These are phyloP conservation scores for Didymellaceae sp. DNA, from an alignment of 2,329 filamentous ascomycete species.

Conservation along the genomic window DNA sequence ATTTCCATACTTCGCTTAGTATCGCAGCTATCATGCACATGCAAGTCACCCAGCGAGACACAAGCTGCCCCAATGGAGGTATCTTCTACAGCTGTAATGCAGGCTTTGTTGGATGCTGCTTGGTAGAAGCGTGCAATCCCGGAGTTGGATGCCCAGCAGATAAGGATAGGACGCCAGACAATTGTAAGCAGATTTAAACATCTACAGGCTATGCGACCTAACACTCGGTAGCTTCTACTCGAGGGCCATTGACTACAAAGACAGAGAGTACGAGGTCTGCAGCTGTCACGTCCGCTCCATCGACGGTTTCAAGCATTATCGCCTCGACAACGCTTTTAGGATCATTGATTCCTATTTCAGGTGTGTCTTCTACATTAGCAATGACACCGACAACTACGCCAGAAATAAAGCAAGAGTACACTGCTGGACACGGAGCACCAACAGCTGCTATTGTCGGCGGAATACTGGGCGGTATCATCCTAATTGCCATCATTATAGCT, in stretches of 20 bases:
- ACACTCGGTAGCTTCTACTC: not conserved
- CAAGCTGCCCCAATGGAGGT: slow-evolving; percentile 26
- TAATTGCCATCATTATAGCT: slow-evolving; percentile 16
- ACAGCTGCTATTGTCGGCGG: slow-evolving; percentile 34
- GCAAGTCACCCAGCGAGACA: slow-evolving; percentile 7
- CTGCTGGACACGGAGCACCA: not conserved
- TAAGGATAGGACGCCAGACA: slow-evolving; percentile 25
- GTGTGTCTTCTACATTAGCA: not conserved
- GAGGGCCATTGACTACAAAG: not conserved
- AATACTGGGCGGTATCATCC: slow-evolving; percentile 26
- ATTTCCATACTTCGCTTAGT: too few relatives aligned
- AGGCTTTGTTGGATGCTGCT: slow-evolving; percentile 35
- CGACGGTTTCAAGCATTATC: too few relatives aligned
- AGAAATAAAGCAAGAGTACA: not conserved
- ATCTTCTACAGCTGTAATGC: slow-evolving; percentile 29
- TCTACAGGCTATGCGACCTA: not conserved
- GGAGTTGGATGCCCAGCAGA: slow-evolving; percentile 27
- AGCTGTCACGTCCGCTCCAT: too few relatives aligned
- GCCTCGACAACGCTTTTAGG: not conserved
- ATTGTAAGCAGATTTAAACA: slow-evolving; percentile 20
- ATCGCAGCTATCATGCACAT: slow-evolving; percentile 26
- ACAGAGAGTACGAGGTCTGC: not conserved
- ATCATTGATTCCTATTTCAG: not conserved
- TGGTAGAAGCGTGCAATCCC: slow-evolving; percentile 31
- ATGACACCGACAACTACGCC: not conserved